phyloP scores from a whole-genome alignment of 2,329 filamentous ascomycete genomes.

The Phoma sp. region DNA sequence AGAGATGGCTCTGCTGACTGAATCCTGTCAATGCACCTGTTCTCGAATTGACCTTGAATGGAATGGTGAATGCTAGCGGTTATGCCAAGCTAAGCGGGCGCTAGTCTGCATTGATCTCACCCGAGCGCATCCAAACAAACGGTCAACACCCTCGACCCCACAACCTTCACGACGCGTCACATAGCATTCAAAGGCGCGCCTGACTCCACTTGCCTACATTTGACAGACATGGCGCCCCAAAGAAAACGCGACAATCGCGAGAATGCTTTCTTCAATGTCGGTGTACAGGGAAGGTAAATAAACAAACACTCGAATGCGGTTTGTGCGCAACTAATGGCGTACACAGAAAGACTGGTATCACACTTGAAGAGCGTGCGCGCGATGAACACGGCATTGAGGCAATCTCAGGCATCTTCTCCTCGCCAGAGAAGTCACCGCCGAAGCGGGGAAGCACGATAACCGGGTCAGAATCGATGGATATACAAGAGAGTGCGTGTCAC shows the following conservation, averaged over 20 bases:
- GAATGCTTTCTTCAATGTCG: conserved; percentile 51
- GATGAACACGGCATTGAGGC: conserved; percentile 94
- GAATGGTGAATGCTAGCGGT: background rate
- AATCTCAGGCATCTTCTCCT: conserved; percentile 87
- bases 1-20: too few relatives aligned
- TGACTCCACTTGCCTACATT: background rate
- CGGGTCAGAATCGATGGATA: conserved; percentile 68
- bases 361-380: conserved; percentile 78
- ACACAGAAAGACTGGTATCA: conserved; percentile 85
- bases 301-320: conserved; percentile 1
- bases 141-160: conserved; percentile 24
- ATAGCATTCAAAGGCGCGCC: background rate
- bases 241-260: conserved; percentile 49
- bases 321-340: conserved; percentile 22
- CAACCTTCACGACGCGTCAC: conserved; percentile 27
- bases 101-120: conserved; percentile 9
- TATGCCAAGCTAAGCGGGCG: conserved; percentile 4
- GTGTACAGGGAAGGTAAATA: conserved; percentile 49
- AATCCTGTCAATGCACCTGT: too few relatives aligned
- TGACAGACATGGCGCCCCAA: conserved; percentile 42
- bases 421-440: conserved; percentile 71
- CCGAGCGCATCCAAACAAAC: conserved; percentile 34
- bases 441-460: conserved; percentile 52
- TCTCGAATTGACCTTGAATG: too few relatives aligned
- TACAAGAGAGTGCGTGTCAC: conserved; percentile 64